Conservation (phyloP, 2,329 filamentous ascomycete genomes). For the Aspergillus sp. region DNA sequence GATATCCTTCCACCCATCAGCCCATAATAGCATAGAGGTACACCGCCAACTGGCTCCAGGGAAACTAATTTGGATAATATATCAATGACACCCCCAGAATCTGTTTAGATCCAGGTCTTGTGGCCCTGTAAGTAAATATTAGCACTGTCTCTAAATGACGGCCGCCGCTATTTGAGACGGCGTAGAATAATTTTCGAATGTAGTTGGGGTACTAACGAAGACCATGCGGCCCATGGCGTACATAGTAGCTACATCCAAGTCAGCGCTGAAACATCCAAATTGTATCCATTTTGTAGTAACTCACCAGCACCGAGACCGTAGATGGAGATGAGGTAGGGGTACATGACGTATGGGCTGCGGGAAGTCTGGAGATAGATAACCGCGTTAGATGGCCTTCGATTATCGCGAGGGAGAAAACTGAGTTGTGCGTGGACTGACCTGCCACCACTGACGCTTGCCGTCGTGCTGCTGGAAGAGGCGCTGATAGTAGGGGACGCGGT, state of each 20-base stretch:
- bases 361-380: constrained; percentile 43
- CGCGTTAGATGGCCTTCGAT: not conserved
- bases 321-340: constrained; percentile 59
- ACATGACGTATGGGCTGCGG: constrained; percentile 58
- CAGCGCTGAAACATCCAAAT: constrained; percentile 16
- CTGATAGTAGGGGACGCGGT: constrained; percentile 68
- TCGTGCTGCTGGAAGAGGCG: constrained; percentile 66
- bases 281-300: constrained; percentile 20
- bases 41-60: constrained; percentile 29
- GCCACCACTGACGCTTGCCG: constrained; percentile 66
- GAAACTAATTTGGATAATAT: constrained; percentile 14
- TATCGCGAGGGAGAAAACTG: not conserved
- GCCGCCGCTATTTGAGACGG: not conserved
- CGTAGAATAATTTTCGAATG: not conserved
- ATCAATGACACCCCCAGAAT: not conserved
- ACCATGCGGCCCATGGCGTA: constrained; percentile 48
- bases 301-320: constrained; percentile 51
- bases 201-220: constrained; percentile 35
- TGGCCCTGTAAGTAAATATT: constrained; percentile 49
- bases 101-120: constrained; percentile 59
- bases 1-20: constrained; percentile 28
- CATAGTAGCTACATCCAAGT: constrained; percentile 28
- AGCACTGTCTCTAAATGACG: constrained; percentile 13
- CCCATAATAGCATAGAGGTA: constrained; percentile 35
- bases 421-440: constrained; percentile 52